These are phyloP conservation scores for Rosa lucieae DNA, from an alignment of 306 rosid species.

Conservation along the genomic window DNA sequence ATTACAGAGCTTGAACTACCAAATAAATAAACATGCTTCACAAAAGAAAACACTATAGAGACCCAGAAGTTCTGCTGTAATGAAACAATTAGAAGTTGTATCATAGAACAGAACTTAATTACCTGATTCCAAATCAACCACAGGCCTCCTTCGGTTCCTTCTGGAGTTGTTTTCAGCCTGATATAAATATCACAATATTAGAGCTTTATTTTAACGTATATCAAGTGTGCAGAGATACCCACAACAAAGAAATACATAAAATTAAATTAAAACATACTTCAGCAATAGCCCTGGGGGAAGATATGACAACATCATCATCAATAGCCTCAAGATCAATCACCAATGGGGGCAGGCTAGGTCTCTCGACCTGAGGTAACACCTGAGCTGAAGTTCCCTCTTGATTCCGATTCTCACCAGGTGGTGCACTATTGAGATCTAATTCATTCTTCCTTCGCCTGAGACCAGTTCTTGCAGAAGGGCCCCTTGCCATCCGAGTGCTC, in stretches of 20 bases:
- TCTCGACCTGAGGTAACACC: slow-evolving; percentile 21
- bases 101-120: slow-evolving; percentile 17
- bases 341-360: slow-evolving; percentile 32
- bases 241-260: background rate
- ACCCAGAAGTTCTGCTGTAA: background rate
- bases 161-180: slow-evolving; percentile 87
- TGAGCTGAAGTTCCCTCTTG: slow-evolving; percentile 45
- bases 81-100: background rate
- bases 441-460: slow-evolving; percentile 41
- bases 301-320: slow-evolving; percentile 83
- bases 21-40: background rate
- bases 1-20: background rate
- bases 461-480: slow-evolving; percentile 31
- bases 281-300: slow-evolving; percentile 77
- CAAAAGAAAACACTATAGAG: background rate
- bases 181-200: slow-evolving; percentile 16
- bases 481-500: slow-evolving; percentile 40
- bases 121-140: slow-evolving; percentile 90
- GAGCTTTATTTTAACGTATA: slow-evolving; percentile 13
- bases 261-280: slow-evolving; percentile 45
- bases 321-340: slow-evolving; percentile 79
- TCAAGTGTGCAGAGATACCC: background rate
- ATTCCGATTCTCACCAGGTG: slow-evolving; percentile 45
- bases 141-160: slow-evolving; percentile 52
- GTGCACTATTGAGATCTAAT: slow-evolving; percentile 48